Evolutionary conservation across 352 stramenopile genomes (phyloP).

Genomic region (Phytophthora tubulina): DNA sequence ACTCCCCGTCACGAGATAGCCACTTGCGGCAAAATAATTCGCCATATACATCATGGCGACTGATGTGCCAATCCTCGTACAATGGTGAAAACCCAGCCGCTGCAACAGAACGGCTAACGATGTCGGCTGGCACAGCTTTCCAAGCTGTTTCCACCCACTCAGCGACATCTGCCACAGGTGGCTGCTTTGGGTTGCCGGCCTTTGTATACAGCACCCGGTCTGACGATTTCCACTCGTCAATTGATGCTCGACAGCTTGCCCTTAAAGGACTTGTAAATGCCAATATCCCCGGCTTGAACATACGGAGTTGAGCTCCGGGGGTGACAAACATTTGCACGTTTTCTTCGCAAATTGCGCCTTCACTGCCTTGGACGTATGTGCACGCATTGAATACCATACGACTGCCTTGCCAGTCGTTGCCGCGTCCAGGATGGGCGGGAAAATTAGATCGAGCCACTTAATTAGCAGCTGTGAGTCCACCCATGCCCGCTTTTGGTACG

Average conservation of each 20-base stretch:
- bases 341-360: neutral
- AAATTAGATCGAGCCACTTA: conserved; percentile 8
- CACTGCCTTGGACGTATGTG: neutral
- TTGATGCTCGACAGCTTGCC: neutral
- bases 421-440: neutral
- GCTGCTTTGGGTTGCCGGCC: neutral
- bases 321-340: conserved; percentile 7
- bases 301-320: neutral
- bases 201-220: neutral
- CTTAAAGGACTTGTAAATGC: conserved; percentile 4
- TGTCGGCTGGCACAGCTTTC: conserved; percentile 3
- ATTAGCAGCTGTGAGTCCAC: conserved; percentile 6
- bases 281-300: conserved; percentile 1
- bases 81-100: neutral
- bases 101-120: neutral
- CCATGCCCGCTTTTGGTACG: conserved; percentile 5
- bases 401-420: neutral
- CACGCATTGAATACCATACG: conserved; percentile 4
- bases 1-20: too few relatives aligned
- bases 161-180: neutral
- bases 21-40: neutral
- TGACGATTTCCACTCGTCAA: conserved; percentile 6
- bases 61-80: neutral
- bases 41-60: neutral
- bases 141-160: conserved; percentile 10